Evolutionary conservation across 495 filamentous ascomycete genomes (phyloP), one percentile per base, ranked within the genome.

Genomic region (Penicillium waksmanii): DNA sequence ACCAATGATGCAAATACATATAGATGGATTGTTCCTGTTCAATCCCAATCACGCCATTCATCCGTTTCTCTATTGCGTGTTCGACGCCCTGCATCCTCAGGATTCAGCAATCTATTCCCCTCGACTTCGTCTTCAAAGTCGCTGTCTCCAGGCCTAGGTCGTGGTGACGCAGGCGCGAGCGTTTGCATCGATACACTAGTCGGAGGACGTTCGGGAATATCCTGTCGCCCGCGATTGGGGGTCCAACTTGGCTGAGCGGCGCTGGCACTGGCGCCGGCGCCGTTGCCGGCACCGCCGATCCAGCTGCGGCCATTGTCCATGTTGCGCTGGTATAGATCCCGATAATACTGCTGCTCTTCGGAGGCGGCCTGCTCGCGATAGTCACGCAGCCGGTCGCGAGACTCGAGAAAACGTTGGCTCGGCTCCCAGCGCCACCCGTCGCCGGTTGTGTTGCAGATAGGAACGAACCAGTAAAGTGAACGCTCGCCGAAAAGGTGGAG

Each of bases 391-490:
- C 75, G 72, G 19, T 92, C 87, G 42, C 85, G 80, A 3, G 87
- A 87, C 23, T 84, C 86, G 15, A 89, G 60, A 83, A 91, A 95
- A 58, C 82, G 83, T 1, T 77, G 73, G 42, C 85, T 96, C 1
- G 92, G 83, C 66, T 96, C 93, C 95, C 95, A 98, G 64, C 74
- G 84, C 93, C 93, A 98, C n/a, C 95, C 95, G 68, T 98, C 92
- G 10, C 93, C 93, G 0, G 83, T 87, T 0, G 91, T 94, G 55
- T 87, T 96, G 71, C 86, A 86, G 15, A 96, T 72, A 0, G 95
- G 96, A n/a, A 97, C 62, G 3, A 75, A 66, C 93, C 95, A 97
- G 5, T 91, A 77, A 33, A 84, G 72, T 11, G 86, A 85, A 0
- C 75, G 81, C 2, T 84, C 74, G 1, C 95, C 95, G 61, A 98